Evolutionary conservation across 305 asterid species (phyloP), one percentile per base, ranked within the genome.

Genomic region (Striga hermonthica): DNA sequence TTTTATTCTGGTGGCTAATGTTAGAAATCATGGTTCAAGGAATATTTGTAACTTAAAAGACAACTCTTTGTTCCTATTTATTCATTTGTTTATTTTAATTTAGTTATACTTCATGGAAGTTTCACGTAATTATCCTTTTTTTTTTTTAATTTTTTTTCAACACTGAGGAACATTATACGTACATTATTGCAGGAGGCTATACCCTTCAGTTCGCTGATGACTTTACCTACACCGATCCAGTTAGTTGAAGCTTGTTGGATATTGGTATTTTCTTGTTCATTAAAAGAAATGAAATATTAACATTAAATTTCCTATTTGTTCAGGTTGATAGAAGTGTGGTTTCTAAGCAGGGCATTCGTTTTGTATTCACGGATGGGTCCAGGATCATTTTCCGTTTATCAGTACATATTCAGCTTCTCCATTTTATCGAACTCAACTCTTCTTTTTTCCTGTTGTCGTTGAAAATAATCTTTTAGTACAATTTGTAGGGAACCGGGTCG

Each of bases 251-350:
- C 71, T 62, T 62, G 57, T 61, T 44, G 9, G 11, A 15, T 22
- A 52, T 36, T 60, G 43, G 13, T 6, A 52, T 66, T 76, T 63
- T 59, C 36, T 70, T 40, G 15, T 63, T 16, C 15, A 62, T 11
- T 55, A 48, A 8, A 40, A 48, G 34, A 9, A 13, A 12, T 43
- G 50, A 62, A 16, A 38, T 68, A 14, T 34, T 72, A 67, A 72
- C 64, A 48, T 37, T 41, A 52, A 35, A 2, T 8, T 57, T 57
- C 37, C 7, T 48, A 62, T 60, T 59, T 70, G 57, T 39, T 43
- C 82, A 92, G 98, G 98, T 93, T 8, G 98, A 90, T 71, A 96
- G 95, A 74, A 93, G 95, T 68, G 83, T 90, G 44, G 96, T 81
- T 45, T 80, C 95, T 49, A 90, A 93, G 75, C 98, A 88, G 83